Evolutionary conservation across 1,139 yeast genomes (phyloP), one percentile per base, ranked within the genome.

Genomic region (Hyphopichia khmerensis): DNA sequence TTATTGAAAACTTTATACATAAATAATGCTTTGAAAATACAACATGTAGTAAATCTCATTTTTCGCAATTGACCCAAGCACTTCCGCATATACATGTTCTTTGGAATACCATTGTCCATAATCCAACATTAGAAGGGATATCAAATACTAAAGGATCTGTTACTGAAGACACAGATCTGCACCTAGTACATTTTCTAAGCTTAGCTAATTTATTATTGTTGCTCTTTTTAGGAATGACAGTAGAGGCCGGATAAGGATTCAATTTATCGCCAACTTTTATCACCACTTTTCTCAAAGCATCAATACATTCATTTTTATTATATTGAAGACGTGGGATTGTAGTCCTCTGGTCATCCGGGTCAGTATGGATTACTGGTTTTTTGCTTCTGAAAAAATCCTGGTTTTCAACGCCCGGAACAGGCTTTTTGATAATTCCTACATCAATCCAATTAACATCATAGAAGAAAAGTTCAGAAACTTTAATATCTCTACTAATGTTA

Each of bases 1-100:
- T 26, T 26, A 26, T 26, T 26, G 4, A 9, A n/a, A n/a, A n/a
- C n/a, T n/a, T n/a, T n/a, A n/a, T n/a, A n/a, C n/a, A n/a, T n/a
- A n/a, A n/a, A n/a, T n/a, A n/a, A n/a, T n/a, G n/a, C n/a, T n/a
- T n/a, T n/a, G n/a, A n/a, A n/a, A n/a, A n/a, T n/a, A n/a, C n/a
- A n/a, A 21, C 4, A 29, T 14, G 17, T 29, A 14, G 17, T n/a
- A 4, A 15, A 29, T 14, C 6, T 17, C 21, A 33, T 19, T 35
- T 30, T 24, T 40, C 42, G 19, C 52, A 48, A 48, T 67, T 71
- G 2, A 78, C 79, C 93, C 93, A 86, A 4, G 83, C 75, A 39
- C 88, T 87, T 0, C 96, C 95, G 60, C 96, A 88, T 19, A 86
- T 68, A 61, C 96, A 88, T 16, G 80, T 79, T 49, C 91, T 69